Base-by-base conservation (phyloP, 2,329 filamentous ascomycete species). In the Colletotrichum acutatum region DNA sequence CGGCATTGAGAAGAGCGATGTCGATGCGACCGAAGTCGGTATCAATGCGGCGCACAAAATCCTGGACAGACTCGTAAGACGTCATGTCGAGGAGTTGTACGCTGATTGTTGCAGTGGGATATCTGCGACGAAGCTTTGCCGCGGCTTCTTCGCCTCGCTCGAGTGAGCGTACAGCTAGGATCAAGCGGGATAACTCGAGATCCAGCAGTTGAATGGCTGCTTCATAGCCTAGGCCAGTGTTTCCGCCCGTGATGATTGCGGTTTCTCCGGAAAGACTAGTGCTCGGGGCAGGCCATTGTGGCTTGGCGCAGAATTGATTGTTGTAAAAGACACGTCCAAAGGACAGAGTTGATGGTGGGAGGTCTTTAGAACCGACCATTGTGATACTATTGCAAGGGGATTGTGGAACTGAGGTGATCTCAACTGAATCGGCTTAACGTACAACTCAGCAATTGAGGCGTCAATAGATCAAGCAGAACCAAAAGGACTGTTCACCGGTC, bases 1-100 rank as follows among this genome's bases (percentile, higher is more conserved):
- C 87, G 1, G 86, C 86, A 65, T 88, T 88, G 26, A 87, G 79
- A 14, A 89, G 81, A 19, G 77, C 82, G 30, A 85, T 81, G 75
- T 88, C 85, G 24, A 88, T 76, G 0, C 83, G 79, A 0, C 77
- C 59, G 6, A 87, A 78, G 0, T 64, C 42, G 78, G 22, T 74
- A 16, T 81, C 80, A 8, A 82, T 75, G n/a, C 81, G 80, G 2
- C 81, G 80, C 0, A 80, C 82, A 68, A 90, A 89, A 0, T 74
- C 76, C 34, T 80, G 79, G 1, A 89, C 78, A 1, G 85, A 88
- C 2, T 81, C 78, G 62, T 88, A 87, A 0, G 81, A 84, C 5
- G 70, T 66, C 82, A 89, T 84, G 58, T 90, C 86, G n/a, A 90
- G 75, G 2, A 77, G 11, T 86, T 85, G 89, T 11, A 90, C 86